A percentile compares a stretch with the other conserved stretches of the same genome.
phyloP scores from a whole-genome alignment of 768 basidiomycete genomes.

The Ephemerocybe angulata region DNA sequence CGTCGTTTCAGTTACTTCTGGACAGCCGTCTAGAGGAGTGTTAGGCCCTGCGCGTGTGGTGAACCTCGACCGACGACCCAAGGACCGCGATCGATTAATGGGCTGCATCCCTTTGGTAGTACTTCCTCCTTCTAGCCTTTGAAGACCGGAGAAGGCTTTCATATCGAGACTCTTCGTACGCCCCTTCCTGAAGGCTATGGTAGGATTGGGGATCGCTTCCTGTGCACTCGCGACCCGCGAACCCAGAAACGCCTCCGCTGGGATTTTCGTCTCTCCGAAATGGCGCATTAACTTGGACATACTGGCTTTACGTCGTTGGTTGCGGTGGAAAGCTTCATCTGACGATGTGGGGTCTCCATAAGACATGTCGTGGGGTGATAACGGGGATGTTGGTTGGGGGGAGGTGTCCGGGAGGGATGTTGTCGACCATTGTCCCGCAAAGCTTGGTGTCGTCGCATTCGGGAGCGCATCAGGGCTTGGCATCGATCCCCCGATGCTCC shows the following conservation, averaged over 20 bases:
- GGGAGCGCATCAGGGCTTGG: neutral
- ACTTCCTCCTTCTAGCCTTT: neutral
- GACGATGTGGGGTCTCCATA: neutral
- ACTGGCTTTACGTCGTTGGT: slow-evolving; percentile 7
- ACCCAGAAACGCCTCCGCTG: neutral
- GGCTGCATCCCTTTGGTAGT: neutral
- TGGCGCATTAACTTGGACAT: slow-evolving; percentile 12
- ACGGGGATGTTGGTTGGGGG: neutral
- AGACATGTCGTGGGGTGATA: neutral
- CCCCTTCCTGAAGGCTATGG: slow-evolving; percentile 1
- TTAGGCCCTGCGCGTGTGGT: too few relatives aligned
- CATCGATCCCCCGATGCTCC: neutral
- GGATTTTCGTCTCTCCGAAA: slow-evolving; percentile 9
- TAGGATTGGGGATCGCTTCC: neutral
- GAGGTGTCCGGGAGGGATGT: neutral
- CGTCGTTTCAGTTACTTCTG: slow-evolving; percentile 4
- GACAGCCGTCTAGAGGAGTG: too few relatives aligned
- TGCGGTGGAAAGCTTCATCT: neutral
- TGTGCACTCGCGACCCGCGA: neutral
- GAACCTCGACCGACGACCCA: neutral
- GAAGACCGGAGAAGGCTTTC: neutral
- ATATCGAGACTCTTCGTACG: slow-evolving; percentile 14
- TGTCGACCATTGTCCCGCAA: too few relatives aligned
- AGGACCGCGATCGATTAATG: neutral
- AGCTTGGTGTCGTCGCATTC: too few relatives aligned